Percentiles rank a stretch among this genome's conserved stretches.
These are phyloP conservation scores for Amanita molliuscula DNA, from an alignment of 768 basidiomycete species.

Conservation along the genomic window DNA sequence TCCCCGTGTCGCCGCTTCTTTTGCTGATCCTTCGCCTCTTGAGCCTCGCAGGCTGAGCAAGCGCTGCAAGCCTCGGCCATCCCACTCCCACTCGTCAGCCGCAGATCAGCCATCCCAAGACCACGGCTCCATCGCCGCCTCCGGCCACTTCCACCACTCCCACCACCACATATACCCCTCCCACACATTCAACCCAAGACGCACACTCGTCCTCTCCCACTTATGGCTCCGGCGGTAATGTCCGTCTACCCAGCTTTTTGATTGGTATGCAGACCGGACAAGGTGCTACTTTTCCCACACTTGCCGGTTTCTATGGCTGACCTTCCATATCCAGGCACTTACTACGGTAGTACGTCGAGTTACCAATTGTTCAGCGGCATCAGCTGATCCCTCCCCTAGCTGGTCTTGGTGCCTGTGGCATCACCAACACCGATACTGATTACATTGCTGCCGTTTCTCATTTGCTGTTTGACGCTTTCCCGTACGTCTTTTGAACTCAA, in stretches of 20 bases:
- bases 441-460: conserved; percentile 50
- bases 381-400: conserved; percentile 19
- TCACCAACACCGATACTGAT: conserved; percentile 39
- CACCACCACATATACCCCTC: background rate
- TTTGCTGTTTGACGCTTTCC: conserved; percentile 45
- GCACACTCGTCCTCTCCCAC: conserved; percentile 9
- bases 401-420: conserved; percentile 58
- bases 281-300: conserved; percentile 16
- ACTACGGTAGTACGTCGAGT: conserved; percentile 30
- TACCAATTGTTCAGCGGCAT: background rate
- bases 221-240: background rate
- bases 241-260: conserved; percentile 30
- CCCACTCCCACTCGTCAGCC: conserved; percentile 5
- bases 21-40: conserved; percentile 12
- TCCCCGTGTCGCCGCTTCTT: conserved; percentile 30
- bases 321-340: conserved; percentile 30
- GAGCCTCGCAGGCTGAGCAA: conserved; percentile 20
- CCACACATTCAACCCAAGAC: conserved; percentile 8
- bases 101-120: conserved; percentile 11
- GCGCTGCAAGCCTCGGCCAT: conserved; percentile 27
- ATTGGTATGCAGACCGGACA: conserved; percentile 40
- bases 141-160: conserved; percentile 11
- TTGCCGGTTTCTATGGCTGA: background rate
- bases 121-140: conserved; percentile 13
- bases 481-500: conserved; percentile 29